phyloP scores from a whole-genome alignment of 441 rosid genomes.

The Gossypium aridum region DNA sequence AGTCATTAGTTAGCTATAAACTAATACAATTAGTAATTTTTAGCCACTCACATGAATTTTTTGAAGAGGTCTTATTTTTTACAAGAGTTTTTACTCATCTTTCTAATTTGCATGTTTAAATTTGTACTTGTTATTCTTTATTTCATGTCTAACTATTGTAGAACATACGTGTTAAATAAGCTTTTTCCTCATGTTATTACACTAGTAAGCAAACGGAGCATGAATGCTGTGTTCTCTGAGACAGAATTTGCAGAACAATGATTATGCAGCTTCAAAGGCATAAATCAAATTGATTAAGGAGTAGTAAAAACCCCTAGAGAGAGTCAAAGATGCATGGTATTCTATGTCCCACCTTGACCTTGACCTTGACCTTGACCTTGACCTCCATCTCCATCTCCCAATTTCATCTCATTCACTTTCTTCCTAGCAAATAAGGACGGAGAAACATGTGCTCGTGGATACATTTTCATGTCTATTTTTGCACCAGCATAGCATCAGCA shows the following conservation, averaged over 20 bases:
- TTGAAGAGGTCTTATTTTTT: neutral
- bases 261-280: neutral
- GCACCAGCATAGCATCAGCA: neutral
- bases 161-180: neutral
- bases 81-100: neutral
- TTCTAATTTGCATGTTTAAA: neutral
- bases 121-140: neutral
- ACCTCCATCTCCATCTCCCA: neutral
- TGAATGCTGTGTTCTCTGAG: neutral
- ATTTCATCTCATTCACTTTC: neutral
- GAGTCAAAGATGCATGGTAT: neutral
- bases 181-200: neutral
- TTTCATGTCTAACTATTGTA: neutral
- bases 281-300: neutral
- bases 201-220: neutral
- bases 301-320: neutral
- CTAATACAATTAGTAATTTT: neutral
- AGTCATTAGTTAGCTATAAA: neutral
- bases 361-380: neutral
- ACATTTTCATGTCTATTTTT: neutral
- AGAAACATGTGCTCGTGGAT: neutral
- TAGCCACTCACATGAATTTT: neutral
- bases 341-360: neutral
- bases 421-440: neutral
- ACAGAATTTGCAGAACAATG: neutral